These are phyloP conservation scores for Lumnitzera littorea DNA, from an alignment of 345 rosid species.

Conservation along the genomic window DNA sequence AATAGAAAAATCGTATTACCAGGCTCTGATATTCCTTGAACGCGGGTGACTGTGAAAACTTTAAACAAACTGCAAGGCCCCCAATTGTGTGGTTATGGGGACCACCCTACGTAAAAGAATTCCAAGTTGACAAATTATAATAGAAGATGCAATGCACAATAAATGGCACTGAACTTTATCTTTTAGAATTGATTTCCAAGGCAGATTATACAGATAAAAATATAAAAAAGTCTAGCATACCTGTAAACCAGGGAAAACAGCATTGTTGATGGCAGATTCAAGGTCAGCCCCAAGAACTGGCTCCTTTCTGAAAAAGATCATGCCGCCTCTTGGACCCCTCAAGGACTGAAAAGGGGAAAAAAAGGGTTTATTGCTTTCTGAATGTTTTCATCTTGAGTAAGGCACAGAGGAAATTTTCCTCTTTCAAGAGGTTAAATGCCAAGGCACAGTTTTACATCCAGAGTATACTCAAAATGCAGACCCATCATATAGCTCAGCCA, in stretches of 20 bases:
- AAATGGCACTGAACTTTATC: not conserved
- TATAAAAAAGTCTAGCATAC: slow-evolving; percentile 24
- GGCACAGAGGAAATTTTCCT: too few species aligned
- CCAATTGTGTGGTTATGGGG: slow-evolving; percentile 97
- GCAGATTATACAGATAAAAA: not conserved
- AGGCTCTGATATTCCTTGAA: slow-evolving; percentile 70
- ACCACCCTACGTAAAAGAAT: slow-evolving; percentile 59
- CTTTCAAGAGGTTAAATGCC: too few species aligned
- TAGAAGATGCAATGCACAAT: not conserved
- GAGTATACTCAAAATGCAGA: too few species aligned
- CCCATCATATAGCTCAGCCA: too few species aligned
- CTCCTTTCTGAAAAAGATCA: slow-evolving; percentile 87
- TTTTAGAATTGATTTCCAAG: not conserved
- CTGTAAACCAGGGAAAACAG: slow-evolving; percentile 94
- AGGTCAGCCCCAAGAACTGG: slow-evolving; percentile 73
- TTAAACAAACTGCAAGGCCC: slow-evolving; percentile 84
- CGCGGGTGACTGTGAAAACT: slow-evolving; percentile 65
- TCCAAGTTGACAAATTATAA: not conserved
- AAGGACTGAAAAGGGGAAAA: slow-evolving; percentile 44
- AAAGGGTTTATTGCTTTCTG: not conserved
- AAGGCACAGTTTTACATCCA: too few species aligned
- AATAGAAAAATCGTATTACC: slow-evolving; percentile 27
- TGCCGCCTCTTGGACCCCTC: slow-evolving; percentile 99
- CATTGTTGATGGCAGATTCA: slow-evolving; percentile 85
- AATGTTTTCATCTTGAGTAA: not conserved